Percentiles rank a stretch among this genome's conserved stretches.
phyloP scores from a whole-genome alignment of 495 filamentous ascomycete species.

The Xylaria intraflava region DNA sequence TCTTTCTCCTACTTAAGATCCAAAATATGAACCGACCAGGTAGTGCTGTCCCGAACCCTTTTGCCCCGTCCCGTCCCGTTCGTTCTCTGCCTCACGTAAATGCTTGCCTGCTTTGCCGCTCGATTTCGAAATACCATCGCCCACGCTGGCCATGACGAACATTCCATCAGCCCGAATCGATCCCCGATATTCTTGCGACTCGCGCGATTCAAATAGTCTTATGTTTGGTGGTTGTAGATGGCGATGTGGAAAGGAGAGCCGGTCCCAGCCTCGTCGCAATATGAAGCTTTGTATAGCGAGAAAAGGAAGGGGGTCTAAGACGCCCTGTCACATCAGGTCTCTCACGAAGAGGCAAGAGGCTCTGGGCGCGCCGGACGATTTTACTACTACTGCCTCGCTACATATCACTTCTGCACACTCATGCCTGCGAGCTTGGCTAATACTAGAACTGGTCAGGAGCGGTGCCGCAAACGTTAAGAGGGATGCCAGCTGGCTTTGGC shows the following conservation, averaged over 20 bases:
- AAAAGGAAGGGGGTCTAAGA: background rate
- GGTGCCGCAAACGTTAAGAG: slow-evolving; percentile 61
- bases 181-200: background rate
- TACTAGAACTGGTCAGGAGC: slow-evolving; percentile 44
- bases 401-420: slow-evolving; percentile 2
- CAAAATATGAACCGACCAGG: slow-evolving; percentile 53
- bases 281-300: slow-evolving; percentile 1
- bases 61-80: slow-evolving; percentile 18
- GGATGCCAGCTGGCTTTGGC: slow-evolving; percentile 61
- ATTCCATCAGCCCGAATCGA: background rate
- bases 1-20: slow-evolving; percentile 9
- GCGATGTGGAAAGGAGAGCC: background rate
- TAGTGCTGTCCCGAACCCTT: slow-evolving; percentile 31
- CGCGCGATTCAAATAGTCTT: background rate
- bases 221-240: background rate
- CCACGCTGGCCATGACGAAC: background rate
- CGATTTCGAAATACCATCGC: slow-evolving; percentile 14
- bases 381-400: background rate
- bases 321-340: background rate
- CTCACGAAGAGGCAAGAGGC: background rate
- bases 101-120: slow-evolving; percentile 14
- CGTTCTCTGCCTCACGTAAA: background rate
- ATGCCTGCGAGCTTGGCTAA: slow-evolving; percentile 22
- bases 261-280: slow-evolving; percentile 10
- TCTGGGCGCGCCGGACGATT: background rate